Conservation (phyloP, 192 early-diverging fungal species). For the Gryganskiella cystojenkinii region DNA sequence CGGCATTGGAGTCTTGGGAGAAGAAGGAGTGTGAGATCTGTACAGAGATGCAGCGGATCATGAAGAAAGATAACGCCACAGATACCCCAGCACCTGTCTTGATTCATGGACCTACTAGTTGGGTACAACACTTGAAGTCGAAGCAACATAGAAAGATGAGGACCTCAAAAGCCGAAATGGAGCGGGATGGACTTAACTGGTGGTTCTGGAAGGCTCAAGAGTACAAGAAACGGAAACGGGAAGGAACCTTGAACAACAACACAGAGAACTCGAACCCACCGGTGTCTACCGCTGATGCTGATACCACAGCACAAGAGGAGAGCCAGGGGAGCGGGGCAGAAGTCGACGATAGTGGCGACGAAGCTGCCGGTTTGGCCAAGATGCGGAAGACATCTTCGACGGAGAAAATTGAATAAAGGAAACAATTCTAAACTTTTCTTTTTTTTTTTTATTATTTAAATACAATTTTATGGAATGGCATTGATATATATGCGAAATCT, state of each 20-base stretch:
- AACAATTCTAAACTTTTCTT: background rate
- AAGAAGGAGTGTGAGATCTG: slow-evolving; percentile 80
- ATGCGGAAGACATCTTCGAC: background rate
- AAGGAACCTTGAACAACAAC: slow-evolving; percentile 14
- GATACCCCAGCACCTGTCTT: slow-evolving; percentile 25
- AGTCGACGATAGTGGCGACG: background rate
- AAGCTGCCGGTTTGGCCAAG: background rate
- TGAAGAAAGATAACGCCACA: slow-evolving; percentile 32
- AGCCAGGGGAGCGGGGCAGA: too few species aligned
- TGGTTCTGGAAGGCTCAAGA: slow-evolving; percentile 48
- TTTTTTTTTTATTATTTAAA: background rate
- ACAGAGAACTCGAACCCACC: background rate
- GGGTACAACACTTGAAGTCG: slow-evolving; percentile 78
- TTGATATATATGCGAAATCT: too few species aligned
- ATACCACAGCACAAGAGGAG: too few species aligned
- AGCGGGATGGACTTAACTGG: slow-evolving; percentile 47
- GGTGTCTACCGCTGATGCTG: background rate
- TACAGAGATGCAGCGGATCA: slow-evolving; percentile 53
- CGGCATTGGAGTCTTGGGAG: slow-evolving; percentile 66
- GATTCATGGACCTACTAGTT: slow-evolving; percentile 81
- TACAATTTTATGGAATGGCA: background rate
- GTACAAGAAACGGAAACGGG: slow-evolving; percentile 49
- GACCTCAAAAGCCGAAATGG: slow-evolving; percentile 52
- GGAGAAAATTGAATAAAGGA: background rate
- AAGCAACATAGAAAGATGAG: slow-evolving; percentile 67